These are phyloP conservation scores for Penicillium italicum DNA, from an alignment of 2,329 filamentous ascomycete genomes.

Conservation along the genomic window DNA sequence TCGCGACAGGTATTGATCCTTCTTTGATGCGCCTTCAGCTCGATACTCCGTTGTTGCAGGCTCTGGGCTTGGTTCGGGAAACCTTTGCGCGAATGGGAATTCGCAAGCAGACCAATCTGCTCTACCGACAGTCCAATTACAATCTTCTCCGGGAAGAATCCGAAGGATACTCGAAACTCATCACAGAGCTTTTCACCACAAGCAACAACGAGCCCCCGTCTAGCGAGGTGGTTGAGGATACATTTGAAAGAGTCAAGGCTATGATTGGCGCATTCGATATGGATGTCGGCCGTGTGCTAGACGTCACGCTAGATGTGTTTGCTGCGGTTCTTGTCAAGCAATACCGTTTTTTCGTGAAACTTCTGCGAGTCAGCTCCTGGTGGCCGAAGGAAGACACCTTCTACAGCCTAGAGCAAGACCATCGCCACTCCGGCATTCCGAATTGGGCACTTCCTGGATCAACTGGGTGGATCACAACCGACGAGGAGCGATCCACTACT, in stretches of 20 bases:
- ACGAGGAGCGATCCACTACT: slow-evolving; percentile 64
- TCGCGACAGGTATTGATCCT: slow-evolving; percentile 68
- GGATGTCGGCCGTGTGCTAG: slow-evolving; percentile 89
- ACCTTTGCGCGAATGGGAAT: slow-evolving; percentile 81
- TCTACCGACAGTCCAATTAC: slow-evolving; percentile 96
- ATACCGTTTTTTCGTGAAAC: slow-evolving; percentile 89
- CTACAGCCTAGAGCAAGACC: slow-evolving; percentile 29
- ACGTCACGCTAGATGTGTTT: slow-evolving; percentile 92
- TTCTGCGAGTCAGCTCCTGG: slow-evolving; percentile 89
- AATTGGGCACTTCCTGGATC: slow-evolving; percentile 77
- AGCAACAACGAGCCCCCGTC: slow-evolving; percentile 71
- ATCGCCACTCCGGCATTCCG: slow-evolving; percentile 63
- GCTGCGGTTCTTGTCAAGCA: slow-evolving; percentile 91
- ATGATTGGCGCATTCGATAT: slow-evolving; percentile 96
- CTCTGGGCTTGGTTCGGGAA: slow-evolving; percentile 75
- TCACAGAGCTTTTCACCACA: slow-evolving; percentile 92
- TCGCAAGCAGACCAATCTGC: slow-evolving; percentile 83
- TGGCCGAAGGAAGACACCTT: slow-evolving; percentile 71
- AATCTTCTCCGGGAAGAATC: slow-evolving; percentile 93
- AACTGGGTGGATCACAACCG: slow-evolving; percentile 58
- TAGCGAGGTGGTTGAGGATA: slow-evolving; percentile 72
- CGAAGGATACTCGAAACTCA: slow-evolving; percentile 92
- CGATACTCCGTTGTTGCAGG: slow-evolving; percentile 71
- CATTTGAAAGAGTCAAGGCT: slow-evolving; percentile 88
- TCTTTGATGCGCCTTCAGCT: slow-evolving; percentile 73